Evolutionary conservation across 2,329 filamentous ascomycete species (phyloP), one percentile per base, ranked within the genome.

Genomic region (Alternaria conjuncta): DNA sequence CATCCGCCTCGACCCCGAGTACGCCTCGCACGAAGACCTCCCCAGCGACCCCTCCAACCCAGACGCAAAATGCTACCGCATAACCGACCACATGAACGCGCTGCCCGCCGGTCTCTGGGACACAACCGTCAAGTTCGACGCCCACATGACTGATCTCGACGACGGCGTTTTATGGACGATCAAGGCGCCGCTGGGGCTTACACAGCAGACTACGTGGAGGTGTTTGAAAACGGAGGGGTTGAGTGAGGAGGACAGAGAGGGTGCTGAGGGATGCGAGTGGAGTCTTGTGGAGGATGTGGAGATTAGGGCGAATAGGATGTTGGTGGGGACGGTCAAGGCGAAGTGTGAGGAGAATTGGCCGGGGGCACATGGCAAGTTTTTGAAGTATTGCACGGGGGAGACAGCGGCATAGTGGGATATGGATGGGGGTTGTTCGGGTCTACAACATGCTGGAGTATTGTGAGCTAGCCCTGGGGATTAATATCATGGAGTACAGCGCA

Each of bases 291-390:
- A 80, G 59, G 76, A 79, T 67, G 75, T 78, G 28, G 76, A 78
- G 66, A 80, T 80, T 30, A 73, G 64, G 55, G 76, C 72, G 43
- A 76, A 71, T 30, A 68, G 75, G 58, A 55, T 80, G 50, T 53
- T 80, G 41, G 71, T 78, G 2, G 76, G 74, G 3, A 79, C 75
- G 23, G 78, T 80, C 12, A 79, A 70, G 67, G 71, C 71, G 0
- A 80, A 80, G 66, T 79, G 78, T 56, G 78, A 80, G 65, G 69
- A 71, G 60, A 78, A 75, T 43, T 80, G 75, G 75, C 71, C 64
- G 46, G 75, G 77, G 6, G 63, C 73, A 12, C 78, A 80, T 68
- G 64, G 54, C n/a, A 68, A 65, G 61, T 80, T 76, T 61, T 55
- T 78, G 11, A 70, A 61, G 46, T 65, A 73, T 61, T 58, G 78